phyloP scores from a whole-genome alignment of 139 green algal genomes.

The Micractinium sp. region DNA sequence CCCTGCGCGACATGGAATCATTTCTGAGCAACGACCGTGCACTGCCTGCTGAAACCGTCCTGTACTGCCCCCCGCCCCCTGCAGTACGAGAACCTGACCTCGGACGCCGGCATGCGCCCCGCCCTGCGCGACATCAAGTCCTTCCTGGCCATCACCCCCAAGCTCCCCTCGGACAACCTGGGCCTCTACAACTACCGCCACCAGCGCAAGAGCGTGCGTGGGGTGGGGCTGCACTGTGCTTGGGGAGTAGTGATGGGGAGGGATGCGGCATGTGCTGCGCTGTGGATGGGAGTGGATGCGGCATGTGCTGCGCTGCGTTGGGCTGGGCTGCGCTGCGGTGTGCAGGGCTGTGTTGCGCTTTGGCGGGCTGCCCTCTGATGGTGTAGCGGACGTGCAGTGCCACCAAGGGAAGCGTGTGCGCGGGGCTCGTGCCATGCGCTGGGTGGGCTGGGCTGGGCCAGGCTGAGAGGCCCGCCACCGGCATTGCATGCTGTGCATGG shows the following conservation, averaged over 20 bases:
- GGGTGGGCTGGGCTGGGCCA: too few relatives aligned
- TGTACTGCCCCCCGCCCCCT: not conserved
- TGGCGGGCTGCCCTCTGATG: too few relatives aligned
- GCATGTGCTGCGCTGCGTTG: too few relatives aligned
- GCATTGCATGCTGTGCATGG: not conserved
- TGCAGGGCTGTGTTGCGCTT: not conserved
- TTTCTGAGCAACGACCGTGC: not conserved
- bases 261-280: too few relatives aligned
- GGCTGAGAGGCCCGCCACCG: too few relatives aligned
- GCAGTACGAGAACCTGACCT: slow-evolving; percentile 23
- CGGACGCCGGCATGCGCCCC: not conserved
- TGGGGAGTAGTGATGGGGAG: too few relatives aligned
- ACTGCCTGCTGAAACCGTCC: not conserved
- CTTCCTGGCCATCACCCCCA: not conserved
- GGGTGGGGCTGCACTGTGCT: too few relatives aligned
- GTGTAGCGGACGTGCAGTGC: too few relatives aligned
- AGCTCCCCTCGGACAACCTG: not conserved
- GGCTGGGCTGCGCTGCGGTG: too few relatives aligned
- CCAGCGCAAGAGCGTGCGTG: slow-evolving; percentile 5
- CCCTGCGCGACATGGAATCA: not conserved
- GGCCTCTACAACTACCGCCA: slow-evolving; percentile 17
- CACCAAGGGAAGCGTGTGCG: too few relatives aligned
- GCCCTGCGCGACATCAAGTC: slow-evolving; percentile 10
- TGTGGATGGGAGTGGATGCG: not conserved
- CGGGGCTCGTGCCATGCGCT: not conserved